Evolutionary conservation across 106 monocot species (phyloP).

Genomic region (Dioscorea dumetorum): DNA sequence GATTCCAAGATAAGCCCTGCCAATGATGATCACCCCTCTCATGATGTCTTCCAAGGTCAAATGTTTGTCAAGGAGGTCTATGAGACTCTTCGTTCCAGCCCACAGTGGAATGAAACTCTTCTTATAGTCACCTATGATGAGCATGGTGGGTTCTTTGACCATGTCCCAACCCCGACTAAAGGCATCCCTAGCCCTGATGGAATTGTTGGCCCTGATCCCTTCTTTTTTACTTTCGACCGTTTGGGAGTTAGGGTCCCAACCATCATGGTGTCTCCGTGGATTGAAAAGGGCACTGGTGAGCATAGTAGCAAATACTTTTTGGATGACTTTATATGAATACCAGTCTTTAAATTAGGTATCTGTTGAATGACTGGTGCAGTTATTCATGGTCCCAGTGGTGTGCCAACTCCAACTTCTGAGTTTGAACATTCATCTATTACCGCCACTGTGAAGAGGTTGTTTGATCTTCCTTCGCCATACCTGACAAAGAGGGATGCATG

Average conservation of each 20-base stretch:
- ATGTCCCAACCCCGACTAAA: slow-evolving; percentile 40
- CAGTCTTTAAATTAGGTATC: no score
- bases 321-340: no score
- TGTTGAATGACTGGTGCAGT: background rate
- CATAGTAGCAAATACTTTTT: background rate
- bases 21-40: slow-evolving; percentile 59
- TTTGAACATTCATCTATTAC: slow-evolving; percentile 32
- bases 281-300: slow-evolving; percentile 49
- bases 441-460: slow-evolving; percentile 27
- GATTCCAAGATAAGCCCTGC: slow-evolving; percentile 23
- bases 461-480: slow-evolving; percentile 5
- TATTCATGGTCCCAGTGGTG: slow-evolving; percentile 4
- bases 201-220: slow-evolving; percentile 27
- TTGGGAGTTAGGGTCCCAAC: slow-evolving; percentile 65
- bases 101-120: slow-evolving; percentile 59
- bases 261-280: slow-evolving; percentile 64
- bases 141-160: slow-evolving; percentile 71
- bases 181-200: slow-evolving; percentile 64
- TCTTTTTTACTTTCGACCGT: slow-evolving; percentile 40
- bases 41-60: slow-evolving; percentile 42
- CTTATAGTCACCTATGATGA: slow-evolving; percentile 60
- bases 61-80: slow-evolving; percentile 58
- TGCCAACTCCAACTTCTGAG: slow-evolving; percentile 8
- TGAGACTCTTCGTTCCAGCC: slow-evolving; percentile 48
- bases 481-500: slow-evolving; percentile 27